Evolutionary conservation across 192 early-diverging fungal species (phyloP).

Genomic region (Gigaspora rosea): DNA sequence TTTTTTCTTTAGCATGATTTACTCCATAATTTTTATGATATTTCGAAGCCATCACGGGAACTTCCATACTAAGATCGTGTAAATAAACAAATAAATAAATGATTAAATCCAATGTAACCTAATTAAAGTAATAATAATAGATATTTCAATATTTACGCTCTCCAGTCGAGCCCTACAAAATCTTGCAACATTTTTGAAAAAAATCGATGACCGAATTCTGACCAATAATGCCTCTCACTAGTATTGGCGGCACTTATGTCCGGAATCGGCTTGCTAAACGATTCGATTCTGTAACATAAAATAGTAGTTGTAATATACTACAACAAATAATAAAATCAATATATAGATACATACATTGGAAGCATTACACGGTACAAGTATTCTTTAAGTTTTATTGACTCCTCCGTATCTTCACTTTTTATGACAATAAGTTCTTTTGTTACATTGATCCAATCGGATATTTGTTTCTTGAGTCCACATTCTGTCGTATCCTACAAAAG

Average conservation of each 20-base stretch:
- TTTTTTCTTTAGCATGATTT: too few species aligned
- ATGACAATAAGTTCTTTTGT: not conserved
- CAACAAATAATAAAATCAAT: not conserved
- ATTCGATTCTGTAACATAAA: slow-evolving; percentile 29
- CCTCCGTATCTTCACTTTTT: not conserved
- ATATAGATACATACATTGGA: slow-evolving; percentile 12
- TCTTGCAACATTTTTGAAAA: slow-evolving; percentile 29
- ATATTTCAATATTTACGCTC: too few species aligned
- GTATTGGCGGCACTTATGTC: not conserved
- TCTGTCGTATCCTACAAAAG: too few species aligned
- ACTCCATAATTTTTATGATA: too few species aligned
- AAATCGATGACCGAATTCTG: slow-evolving; percentile 19
- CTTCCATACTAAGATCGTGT: too few species aligned
- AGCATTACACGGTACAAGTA: slow-evolving; percentile 27
- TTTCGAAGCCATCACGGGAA: too few species aligned
- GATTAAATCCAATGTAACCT: too few species aligned
- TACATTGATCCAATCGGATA: not conserved
- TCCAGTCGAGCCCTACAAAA: slow-evolving; percentile 14
- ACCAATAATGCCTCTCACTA: slow-evolving; percentile 15
- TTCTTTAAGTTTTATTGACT: not conserved
- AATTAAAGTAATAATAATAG: too few species aligned
- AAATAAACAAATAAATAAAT: too few species aligned
- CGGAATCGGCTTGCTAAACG: not conserved
- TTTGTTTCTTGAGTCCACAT: not conserved
- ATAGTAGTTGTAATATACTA: not conserved